Base-by-base conservation (phyloP, 2,329 filamentous ascomycete genomes). In the Didymella segeticola region DNA sequence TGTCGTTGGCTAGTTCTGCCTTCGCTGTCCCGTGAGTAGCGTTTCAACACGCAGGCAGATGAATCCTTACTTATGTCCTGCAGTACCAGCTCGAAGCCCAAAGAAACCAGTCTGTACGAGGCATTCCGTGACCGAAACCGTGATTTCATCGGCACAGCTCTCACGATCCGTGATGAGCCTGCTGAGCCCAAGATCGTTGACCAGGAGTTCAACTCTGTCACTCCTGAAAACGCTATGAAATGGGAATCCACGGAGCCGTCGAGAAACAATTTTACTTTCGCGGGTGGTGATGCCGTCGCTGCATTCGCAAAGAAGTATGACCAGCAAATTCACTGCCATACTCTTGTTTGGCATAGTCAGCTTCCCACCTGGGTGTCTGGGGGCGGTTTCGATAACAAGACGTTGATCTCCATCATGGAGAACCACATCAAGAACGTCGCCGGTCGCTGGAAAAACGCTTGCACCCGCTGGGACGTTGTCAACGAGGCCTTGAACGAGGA, bases 401-500 rank as follows among this genome's bases (percentile, higher is more conserved):
- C 75, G 1, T 61, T 78, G 5, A 75, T 77, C 41, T 53, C 64
- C 25, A 72, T 78, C 48, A 72, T 78, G 69, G 63, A 73, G 57
- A 72, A 77, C 52, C 77, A 79, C 60, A 76, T 78, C 61, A 73
- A 73, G 34, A 70, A 66, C 1, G 54, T 75, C 19, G 74, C 73
- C 1, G 69, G 68, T 3, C 70, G 74, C 41, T 79, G 73, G 64
- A 74, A 74, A 58, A 71, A 70, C 10, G 64, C 65, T 14, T 78
- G 76, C 62, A 68, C 66, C 4, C 67, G 68, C 20, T 77, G 75
- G 75, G 75, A 77, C 42, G 74, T 75, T 6, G 73, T 75, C 8
- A 76, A 76, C 52, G 73, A 76, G 65, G 76, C 75, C 14, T 66
- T 80, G n/a, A 74, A 76, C 43, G 78, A 80, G n/a, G 72, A 77